Percentiles rank a stretch among this genome's conserved stretches.
Evolutionary conservation across 2,329 filamentous ascomycete species (phyloP).

Genomic region (Chaetomiaceae sp.): DNA sequence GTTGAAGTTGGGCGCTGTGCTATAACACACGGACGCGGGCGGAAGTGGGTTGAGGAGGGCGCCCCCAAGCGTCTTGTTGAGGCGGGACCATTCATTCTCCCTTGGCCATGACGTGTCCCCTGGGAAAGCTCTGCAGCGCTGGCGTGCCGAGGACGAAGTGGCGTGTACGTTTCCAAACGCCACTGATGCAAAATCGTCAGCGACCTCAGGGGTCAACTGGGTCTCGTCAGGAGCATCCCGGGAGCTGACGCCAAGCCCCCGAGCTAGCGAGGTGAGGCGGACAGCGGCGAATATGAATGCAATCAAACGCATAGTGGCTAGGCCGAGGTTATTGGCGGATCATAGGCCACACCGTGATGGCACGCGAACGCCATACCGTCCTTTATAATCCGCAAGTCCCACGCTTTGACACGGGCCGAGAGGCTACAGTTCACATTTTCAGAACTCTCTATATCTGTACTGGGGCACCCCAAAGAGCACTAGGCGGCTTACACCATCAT

Average conservation of each 20-base stretch:
- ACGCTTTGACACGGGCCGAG: neutral
- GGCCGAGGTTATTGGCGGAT: neutral
- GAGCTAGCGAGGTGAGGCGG: neutral
- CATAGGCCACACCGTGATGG: neutral
- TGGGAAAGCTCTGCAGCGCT: slow-evolving; percentile 3
- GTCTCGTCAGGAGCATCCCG: neutral
- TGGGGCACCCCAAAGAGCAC: too few relatives aligned
- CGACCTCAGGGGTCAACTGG: neutral
- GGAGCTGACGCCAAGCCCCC: neutral
- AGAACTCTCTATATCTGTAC: too few relatives aligned
- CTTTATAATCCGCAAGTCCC: neutral
- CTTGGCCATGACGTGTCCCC: slow-evolving; percentile 10
- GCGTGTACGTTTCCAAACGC: too few relatives aligned
- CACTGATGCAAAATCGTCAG: too few relatives aligned
- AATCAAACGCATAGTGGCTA: neutral
- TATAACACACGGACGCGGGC: slow-evolving; percentile 31
- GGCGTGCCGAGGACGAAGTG: too few relatives aligned
- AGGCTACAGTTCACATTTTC: too few relatives aligned
- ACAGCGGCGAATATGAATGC: neutral
- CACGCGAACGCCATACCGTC: neutral
- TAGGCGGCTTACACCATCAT: slow-evolving; percentile 1
- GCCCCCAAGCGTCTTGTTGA: slow-evolving; percentile 30
- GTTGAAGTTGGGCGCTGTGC: slow-evolving; percentile 23
- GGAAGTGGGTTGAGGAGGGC: slow-evolving; percentile 31
- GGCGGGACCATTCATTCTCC: slow-evolving; percentile 24